A percentile compares a stretch with the other conserved stretches of the same genome.
Conservation (phyloP, 2,329 filamentous ascomycete genomes). For the Fusarium longipes region DNA sequence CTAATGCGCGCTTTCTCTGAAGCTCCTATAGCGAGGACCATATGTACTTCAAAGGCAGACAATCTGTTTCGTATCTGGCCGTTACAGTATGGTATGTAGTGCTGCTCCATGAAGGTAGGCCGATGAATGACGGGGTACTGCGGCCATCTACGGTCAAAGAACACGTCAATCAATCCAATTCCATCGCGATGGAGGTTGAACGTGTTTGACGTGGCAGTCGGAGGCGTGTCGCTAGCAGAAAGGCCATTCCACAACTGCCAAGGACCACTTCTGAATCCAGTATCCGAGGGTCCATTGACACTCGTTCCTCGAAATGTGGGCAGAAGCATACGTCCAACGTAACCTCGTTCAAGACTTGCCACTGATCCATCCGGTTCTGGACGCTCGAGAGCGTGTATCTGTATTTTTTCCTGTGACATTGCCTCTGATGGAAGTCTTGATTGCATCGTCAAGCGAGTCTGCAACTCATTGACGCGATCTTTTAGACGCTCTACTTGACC, state of each 20-base stretch:
- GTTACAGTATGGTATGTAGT: conserved; percentile 34
- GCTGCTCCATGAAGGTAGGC: conserved; percentile 38
- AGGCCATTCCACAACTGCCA: conserved; percentile 42
- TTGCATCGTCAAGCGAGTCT: conserved; percentile 23
- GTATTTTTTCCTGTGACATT: neutral
- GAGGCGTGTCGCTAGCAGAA: conserved; percentile 29
- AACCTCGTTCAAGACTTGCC: conserved; percentile 29
- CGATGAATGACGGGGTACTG: conserved; percentile 40
- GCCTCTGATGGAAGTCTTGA: neutral
- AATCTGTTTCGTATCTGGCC: conserved; percentile 12
- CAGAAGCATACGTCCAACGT: conserved; percentile 37
- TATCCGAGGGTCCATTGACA: conserved; percentile 11
- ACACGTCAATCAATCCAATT: conserved; percentile 27
- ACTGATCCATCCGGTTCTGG: conserved; percentile 14
- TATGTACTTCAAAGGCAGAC: conserved; percentile 38
- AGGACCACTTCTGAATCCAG: conserved; percentile 36
- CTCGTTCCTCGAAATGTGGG: conserved; percentile 33
- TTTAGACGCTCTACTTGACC: conserved; percentile 31
- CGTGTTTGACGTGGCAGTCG: conserved; percentile 2
- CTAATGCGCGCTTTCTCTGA: conserved; percentile 35
- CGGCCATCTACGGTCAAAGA: conserved; percentile 40
- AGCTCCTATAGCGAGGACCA: conserved; percentile 41
- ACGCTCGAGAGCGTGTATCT: conserved; percentile 3
- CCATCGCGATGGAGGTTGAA: conserved; percentile 35
- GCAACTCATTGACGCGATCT: conserved; percentile 28